A percentile compares a stretch with the other conserved stretches of the same genome.
Conservation (phyloP, 2,329 filamentous ascomycete genomes). For the Neonectria sp. region DNA sequence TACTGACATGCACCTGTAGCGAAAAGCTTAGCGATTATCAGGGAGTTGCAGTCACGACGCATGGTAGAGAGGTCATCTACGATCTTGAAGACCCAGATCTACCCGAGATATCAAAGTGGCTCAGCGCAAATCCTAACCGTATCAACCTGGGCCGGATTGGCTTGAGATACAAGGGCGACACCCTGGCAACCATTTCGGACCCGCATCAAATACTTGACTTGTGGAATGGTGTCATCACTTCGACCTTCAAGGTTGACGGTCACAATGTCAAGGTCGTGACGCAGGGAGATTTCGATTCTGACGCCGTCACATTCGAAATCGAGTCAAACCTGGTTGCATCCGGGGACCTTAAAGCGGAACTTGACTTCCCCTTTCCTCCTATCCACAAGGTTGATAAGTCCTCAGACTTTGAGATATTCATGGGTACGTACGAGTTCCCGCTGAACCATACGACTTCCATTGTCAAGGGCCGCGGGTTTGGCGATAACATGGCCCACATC, state of each 20-base stretch:
- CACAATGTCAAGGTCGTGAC: slow-evolving; percentile 53
- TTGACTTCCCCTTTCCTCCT: slow-evolving; percentile 61
- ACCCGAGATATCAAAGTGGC: slow-evolving; percentile 63
- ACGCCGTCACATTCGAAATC: slow-evolving; percentile 55
- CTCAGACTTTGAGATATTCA: slow-evolving; percentile 52
- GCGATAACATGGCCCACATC: slow-evolving; percentile 49
- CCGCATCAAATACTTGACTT: slow-evolving; percentile 48
- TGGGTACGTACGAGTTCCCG: slow-evolving; percentile 58
- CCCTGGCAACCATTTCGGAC: slow-evolving; percentile 48
- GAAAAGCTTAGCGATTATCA: slow-evolving; percentile 2
- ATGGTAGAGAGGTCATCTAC: slow-evolving; percentile 56
- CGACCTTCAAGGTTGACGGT: slow-evolving; percentile 52
- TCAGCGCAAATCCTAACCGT: slow-evolving; percentile 64
- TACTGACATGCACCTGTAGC: slow-evolving; percentile 46
- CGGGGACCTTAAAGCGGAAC: slow-evolving; percentile 54
- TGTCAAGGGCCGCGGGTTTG: too few species aligned
- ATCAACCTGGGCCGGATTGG: slow-evolving; percentile 61
- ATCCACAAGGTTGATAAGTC: slow-evolving; percentile 59
- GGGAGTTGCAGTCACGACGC: slow-evolving; percentile 39
- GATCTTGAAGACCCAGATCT: slow-evolving; percentile 55
- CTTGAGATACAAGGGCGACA: slow-evolving; percentile 53
- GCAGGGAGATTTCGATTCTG: slow-evolving; percentile 56
- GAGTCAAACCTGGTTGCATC: slow-evolving; percentile 53
- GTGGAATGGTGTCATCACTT: slow-evolving; percentile 51
- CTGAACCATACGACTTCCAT: slow-evolving; percentile 51